Percentiles rank a stretch among this genome's conserved stretches.
Conservation (phyloP, 495 filamentous ascomycete genomes). For the Daldinia loculata region DNA sequence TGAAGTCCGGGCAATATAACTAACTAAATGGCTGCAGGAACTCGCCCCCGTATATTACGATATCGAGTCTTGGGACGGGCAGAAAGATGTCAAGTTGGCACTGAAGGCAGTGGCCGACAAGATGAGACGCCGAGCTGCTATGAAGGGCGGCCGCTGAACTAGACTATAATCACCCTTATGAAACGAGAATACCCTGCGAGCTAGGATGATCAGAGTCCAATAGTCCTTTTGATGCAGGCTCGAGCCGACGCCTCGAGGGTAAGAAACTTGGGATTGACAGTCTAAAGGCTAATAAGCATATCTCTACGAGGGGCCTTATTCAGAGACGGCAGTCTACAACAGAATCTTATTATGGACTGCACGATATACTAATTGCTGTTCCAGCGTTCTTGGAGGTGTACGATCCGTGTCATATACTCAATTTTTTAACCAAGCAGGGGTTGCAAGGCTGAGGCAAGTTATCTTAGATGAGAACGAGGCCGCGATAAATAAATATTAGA, state of each 20-base stretch:
- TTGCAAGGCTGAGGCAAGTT: background rate
- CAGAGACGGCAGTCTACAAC: background rate
- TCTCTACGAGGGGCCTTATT: background rate
- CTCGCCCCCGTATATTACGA: constrained; percentile 95
- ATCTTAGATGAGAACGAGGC: background rate
- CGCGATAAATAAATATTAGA: background rate
- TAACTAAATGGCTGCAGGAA: constrained; percentile 59
- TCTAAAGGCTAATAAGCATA: background rate
- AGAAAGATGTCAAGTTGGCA: constrained; percentile 84
- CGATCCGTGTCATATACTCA: background rate
- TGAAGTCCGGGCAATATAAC: background rate
- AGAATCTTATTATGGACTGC: background rate
- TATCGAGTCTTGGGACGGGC: constrained; percentile 73
- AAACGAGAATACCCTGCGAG: background rate
- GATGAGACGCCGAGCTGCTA: constrained; percentile 74
- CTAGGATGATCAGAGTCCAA: background rate
- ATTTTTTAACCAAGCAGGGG: background rate
- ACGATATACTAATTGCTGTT: background rate
- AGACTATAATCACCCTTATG: background rate
- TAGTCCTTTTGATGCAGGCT: background rate
- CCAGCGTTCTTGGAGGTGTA: background rate
- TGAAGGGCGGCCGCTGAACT: constrained; percentile 57
- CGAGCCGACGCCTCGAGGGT: background rate
- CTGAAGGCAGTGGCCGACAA: constrained; percentile 79
- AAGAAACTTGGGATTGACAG: background rate